phyloP scores from a whole-genome alignment of 306 rosid species.

The Malus asiatica region DNA sequence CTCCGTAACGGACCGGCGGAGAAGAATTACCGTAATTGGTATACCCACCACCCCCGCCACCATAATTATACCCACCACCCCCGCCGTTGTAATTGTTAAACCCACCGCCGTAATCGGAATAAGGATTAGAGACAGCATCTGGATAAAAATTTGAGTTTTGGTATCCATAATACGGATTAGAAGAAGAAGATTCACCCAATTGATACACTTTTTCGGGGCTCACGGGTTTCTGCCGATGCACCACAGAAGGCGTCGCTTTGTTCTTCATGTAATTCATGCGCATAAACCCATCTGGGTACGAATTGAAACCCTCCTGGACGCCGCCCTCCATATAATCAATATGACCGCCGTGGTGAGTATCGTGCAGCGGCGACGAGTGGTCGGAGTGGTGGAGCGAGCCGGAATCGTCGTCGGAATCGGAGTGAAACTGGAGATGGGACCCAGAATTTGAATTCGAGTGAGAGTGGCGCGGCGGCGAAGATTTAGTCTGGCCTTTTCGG shows the following conservation, averaged over 20 bases:
- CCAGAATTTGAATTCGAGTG: slow-evolving; percentile 50
- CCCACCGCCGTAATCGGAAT: slow-evolving; percentile 25
- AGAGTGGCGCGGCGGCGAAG: slow-evolving; percentile 29
- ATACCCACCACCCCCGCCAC: slow-evolving; percentile 32
- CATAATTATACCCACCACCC: slow-evolving; percentile 32
- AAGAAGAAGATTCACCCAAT: slow-evolving; percentile 68
- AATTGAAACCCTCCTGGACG: slow-evolving; percentile 18
- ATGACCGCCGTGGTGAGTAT: slow-evolving; percentile 8
- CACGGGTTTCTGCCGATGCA: slow-evolving; percentile 50
- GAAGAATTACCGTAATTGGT: slow-evolving; percentile 17
- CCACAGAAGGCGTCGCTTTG: slow-evolving; percentile 52
- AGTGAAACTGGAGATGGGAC: slow-evolving; percentile 65
- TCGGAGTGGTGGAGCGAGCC: slow-evolving; percentile 48
- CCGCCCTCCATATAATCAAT: slow-evolving; percentile 18
- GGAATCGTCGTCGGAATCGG: slow-evolving; percentile 43
- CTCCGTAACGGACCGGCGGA: slow-evolving; percentile 15
- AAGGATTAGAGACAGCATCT: slow-evolving; percentile 16
- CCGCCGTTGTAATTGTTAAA: slow-evolving; percentile 31
- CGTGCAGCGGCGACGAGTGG: slow-evolving; percentile 57
- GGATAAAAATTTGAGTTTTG: slow-evolving; percentile 5
- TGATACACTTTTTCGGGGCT: slow-evolving; percentile 35
- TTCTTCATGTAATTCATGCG: slow-evolving; percentile 66
- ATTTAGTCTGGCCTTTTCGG: slow-evolving; percentile 28
- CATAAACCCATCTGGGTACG: slow-evolving; percentile 33
- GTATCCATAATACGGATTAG: slow-evolving; percentile 18